Evolutionary conservation across 169 alveolate species (phyloP).

Genomic region (Theileria orientalis): DNA sequence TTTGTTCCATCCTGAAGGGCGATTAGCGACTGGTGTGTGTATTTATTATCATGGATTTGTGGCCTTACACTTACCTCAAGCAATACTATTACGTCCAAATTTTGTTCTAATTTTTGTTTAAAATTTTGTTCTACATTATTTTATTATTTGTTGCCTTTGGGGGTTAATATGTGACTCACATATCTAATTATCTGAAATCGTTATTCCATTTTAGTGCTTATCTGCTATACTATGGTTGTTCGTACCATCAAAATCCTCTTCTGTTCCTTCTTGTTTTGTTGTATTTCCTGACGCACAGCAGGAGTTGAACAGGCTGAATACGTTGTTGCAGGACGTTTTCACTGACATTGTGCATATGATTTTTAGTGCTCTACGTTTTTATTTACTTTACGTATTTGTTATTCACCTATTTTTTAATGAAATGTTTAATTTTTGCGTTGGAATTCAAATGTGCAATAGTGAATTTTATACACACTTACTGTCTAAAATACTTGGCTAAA

Average conservation of each 20-base stretch:
- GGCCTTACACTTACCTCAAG: slow-evolving; percentile 47
- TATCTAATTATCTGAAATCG: background rate
- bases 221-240: too few relatives aligned
- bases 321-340: slow-evolving; percentile 20
- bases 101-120: slow-evolving; percentile 29
- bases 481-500: background rate
- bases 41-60: too few relatives aligned
- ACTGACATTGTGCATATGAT: slow-evolving; percentile 36
- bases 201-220: too few relatives aligned
- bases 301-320: slow-evolving; percentile 56
- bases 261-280: slow-evolving; percentile 42
- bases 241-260: slow-evolving; percentile 55
- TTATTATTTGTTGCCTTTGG: too few relatives aligned
- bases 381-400: background rate
- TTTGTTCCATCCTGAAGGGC: slow-evolving; percentile 47
- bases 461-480: slow-evolving; percentile 11
- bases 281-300: slow-evolving; percentile 51
- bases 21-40: background rate
- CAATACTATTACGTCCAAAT: slow-evolving; percentile 45
- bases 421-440: background rate
- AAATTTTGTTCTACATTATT: slow-evolving; percentile 49
- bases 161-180: too few relatives aligned
- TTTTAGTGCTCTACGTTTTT: background rate
- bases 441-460: background rate
- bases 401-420: background rate